Conservation (phyloP, 139 green algal genomes). For the Coelastrella sp. region DNA sequence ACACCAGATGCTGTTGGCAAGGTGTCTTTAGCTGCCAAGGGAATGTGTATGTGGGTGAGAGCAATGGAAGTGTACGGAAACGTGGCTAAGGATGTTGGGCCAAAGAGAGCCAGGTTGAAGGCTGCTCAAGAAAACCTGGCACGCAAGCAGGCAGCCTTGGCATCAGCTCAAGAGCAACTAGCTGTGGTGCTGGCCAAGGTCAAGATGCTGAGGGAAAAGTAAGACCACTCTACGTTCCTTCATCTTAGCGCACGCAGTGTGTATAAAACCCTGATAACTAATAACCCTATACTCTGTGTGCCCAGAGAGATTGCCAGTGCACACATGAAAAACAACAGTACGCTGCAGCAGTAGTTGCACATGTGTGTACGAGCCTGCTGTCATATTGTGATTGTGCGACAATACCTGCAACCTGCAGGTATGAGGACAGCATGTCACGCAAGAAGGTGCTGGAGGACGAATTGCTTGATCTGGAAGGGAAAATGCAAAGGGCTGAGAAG, state of each 20-base stretch:
- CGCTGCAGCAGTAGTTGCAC: no score
- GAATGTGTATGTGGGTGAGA: conserved; percentile 88
- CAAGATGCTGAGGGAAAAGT: conserved; percentile 67
- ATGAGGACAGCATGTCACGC: conserved; percentile 88
- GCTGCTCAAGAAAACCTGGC: conserved; percentile 73
- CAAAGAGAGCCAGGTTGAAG: conserved; percentile 90
- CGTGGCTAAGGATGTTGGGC: conserved; percentile 85
- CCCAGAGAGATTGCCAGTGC: no score
- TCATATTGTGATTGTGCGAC: no score
- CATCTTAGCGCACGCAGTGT: no score
- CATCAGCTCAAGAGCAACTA: conserved; percentile 72
- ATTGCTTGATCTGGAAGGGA: conserved; percentile 80
- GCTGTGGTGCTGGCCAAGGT: conserved; percentile 85
- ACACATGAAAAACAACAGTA: no score
- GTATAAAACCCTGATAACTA: no score
- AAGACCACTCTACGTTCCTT: no score
- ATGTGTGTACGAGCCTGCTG: no score
- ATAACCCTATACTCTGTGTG: no score
- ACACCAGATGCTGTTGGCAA: conserved; percentile 76
- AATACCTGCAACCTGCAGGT: no score
- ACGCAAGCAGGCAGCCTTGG: conserved; percentile 74
- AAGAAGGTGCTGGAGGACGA: conserved; percentile 89
- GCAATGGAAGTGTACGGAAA: conserved; percentile 88
- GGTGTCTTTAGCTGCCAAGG: conserved; percentile 70
- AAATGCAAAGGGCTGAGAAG: conserved; percentile 85